A percentile compares a stretch with the other conserved stretches of the same genome.
These are phyloP conservation scores for Fusarium succisae DNA, from an alignment of 2,329 filamentous ascomycete species.

Conservation along the genomic window DNA sequence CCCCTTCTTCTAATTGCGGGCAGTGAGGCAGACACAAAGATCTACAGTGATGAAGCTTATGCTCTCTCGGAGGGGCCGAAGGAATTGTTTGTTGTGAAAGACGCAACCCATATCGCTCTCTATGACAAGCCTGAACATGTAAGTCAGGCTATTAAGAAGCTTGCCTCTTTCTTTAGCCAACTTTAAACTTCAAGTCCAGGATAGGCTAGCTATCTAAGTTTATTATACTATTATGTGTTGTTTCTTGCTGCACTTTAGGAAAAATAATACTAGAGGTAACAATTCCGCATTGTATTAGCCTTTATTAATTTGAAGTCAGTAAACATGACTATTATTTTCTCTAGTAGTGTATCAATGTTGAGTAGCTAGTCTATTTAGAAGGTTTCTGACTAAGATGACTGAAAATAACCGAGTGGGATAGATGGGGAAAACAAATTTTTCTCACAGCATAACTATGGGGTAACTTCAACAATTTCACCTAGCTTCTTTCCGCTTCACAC, in stretches of 20 bases:
- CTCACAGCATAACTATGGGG: neutral
- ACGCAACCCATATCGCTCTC: too few species aligned
- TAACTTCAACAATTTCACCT: neutral
- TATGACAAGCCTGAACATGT: too few species aligned
- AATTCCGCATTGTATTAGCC: too few species aligned
- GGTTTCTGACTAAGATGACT: neutral
- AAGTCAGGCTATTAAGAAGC: too few species aligned
- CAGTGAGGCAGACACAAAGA: too few species aligned
- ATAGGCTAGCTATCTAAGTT: rapidly evolving
- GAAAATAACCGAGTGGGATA: neutral
- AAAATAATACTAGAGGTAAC: rapidly evolving
- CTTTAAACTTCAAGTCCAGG: too few species aligned
- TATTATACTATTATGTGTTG: rapidly evolving
- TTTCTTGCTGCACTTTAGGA: too few species aligned
- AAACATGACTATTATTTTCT: too few species aligned
- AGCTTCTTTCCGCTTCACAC: rapidly evolving
- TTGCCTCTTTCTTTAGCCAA: too few species aligned
- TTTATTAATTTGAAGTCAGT: rapidly evolving
- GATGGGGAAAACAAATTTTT: neutral
- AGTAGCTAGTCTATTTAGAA: neutral
- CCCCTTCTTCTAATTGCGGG: rapidly evolving
- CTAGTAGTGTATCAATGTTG: neutral
- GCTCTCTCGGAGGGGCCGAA: too few species aligned
- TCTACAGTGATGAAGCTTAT: too few species aligned
- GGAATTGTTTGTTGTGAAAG: too few species aligned